Percentiles rank a stretch among this genome's conserved stretches.
These are phyloP conservation scores for Paramarasmius palmivorus DNA, from an alignment of 1,284 basidiomycete species.

Conservation along the genomic window DNA sequence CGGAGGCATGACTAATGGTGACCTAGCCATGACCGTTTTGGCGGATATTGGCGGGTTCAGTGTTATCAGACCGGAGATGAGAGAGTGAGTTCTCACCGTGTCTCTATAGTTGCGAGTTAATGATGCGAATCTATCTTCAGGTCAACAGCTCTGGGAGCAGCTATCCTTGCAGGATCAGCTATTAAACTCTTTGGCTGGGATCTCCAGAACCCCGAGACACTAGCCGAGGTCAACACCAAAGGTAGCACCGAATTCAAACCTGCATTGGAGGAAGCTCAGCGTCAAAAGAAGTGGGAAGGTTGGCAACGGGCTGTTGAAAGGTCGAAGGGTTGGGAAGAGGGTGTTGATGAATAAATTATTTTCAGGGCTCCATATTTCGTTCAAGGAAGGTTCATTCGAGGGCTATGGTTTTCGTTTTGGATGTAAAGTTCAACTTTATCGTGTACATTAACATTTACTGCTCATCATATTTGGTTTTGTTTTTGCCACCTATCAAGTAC, in stretches of 20 bases:
- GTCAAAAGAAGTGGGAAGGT: conserved; percentile 65
- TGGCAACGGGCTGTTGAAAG: conserved; percentile 89
- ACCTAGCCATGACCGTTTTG: conserved; percentile 89
- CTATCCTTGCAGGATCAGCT: conserved; percentile 91
- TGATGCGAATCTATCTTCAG: conserved; percentile 37
- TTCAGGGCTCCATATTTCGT: too few relatives aligned
- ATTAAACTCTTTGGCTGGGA: conserved; percentile 95
- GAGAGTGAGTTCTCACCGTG: conserved; percentile 65
- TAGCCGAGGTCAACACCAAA: conserved; percentile 88
- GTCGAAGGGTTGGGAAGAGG: conserved; percentile 77
- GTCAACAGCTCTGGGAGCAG: conserved; percentile 95
- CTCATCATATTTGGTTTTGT: too few relatives aligned
- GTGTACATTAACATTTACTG: too few relatives aligned
- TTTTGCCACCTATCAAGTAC: too few relatives aligned
- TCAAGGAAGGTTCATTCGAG: too few relatives aligned
- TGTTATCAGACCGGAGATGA: conserved; percentile 92
- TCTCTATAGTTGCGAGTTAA: not conserved
- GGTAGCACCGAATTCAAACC: conserved; percentile 78
- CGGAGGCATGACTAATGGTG: conserved; percentile 92
- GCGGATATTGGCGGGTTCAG: conserved; percentile 93
- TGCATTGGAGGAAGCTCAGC: conserved; percentile 49
- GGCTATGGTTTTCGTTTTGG: too few relatives aligned
- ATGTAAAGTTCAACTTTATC: too few relatives aligned
- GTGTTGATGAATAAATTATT: conserved; percentile 37
- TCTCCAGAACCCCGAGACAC: conserved; percentile 79